phyloP scores from a whole-genome alignment of 1,284 basidiomycete species.

The Pseudozyma hubeiensis region DNA sequence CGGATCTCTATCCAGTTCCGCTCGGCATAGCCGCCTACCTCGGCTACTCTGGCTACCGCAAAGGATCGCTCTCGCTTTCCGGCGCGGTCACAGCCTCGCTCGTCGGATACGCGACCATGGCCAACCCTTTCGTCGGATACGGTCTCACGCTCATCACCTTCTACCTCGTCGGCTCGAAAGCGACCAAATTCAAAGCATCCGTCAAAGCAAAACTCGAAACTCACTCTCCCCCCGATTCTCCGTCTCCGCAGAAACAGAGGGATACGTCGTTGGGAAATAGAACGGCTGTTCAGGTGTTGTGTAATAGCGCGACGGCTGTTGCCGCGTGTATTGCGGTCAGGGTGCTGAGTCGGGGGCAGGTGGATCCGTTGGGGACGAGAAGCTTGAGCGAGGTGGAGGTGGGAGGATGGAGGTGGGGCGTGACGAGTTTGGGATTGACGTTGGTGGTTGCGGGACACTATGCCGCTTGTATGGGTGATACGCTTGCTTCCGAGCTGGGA shows the following conservation, averaged over 20 bases:
- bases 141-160: conserved; percentile 57
- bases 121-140: conserved; percentile 56
- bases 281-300: conserved; percentile 54
- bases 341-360: not conserved
- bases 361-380: conserved; percentile 16
- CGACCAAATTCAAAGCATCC: conserved; percentile 78
- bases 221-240: not conserved
- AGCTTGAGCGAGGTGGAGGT: conserved; percentile 4
- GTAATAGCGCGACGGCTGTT: conserved; percentile 45
- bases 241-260: conserved; percentile 4
- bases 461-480: conserved; percentile 62
- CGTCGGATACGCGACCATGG: conserved; percentile 59
- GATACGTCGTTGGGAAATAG: conserved; percentile 46
- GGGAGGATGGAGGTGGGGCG: not conserved
- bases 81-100: conserved; percentile 53
- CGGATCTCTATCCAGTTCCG: conserved; percentile 23
- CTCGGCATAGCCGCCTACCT: conserved; percentile 33
- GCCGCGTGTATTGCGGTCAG: conserved; percentile 24
- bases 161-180: conserved; percentile 80
- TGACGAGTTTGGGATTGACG: conserved; percentile 21
- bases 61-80: conserved; percentile 53
- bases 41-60: conserved; percentile 48
- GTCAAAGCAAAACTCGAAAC: conserved; percentile 79
- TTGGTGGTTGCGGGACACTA: conserved; percentile 54
- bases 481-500: conserved; percentile 60